Evolutionary conservation across 2,329 filamentous ascomycete genomes (phyloP).

Genomic region (Catunica adiposa): DNA sequence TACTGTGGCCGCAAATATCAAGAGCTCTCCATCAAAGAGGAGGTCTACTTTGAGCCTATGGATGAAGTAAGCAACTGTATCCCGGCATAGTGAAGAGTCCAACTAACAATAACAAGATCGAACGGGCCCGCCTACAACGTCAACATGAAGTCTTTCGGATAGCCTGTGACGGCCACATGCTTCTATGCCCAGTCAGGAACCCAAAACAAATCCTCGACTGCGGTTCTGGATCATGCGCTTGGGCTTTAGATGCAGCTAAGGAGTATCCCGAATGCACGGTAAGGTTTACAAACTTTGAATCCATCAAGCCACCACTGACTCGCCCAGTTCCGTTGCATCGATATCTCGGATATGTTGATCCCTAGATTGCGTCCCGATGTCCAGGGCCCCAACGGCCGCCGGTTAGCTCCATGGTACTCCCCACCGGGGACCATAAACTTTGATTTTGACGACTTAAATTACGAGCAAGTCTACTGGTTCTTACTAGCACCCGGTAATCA

Average conservation of each 20-base stretch:
- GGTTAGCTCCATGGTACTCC: slow-evolving; percentile 26
- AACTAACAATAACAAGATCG: neutral
- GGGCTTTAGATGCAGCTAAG: neutral
- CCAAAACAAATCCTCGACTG: slow-evolving; percentile 9
- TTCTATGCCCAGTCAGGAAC: neutral
- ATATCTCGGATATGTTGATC: slow-evolving; percentile 1
- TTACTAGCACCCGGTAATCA: neutral
- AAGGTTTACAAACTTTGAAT: neutral
- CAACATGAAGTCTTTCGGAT: slow-evolving; percentile 7
- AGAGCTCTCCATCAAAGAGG: neutral
- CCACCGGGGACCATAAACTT: slow-evolving; percentile 50
- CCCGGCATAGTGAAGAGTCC: neutral
- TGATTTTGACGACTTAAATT: slow-evolving; percentile 57
- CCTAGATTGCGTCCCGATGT: neutral
- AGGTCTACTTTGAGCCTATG: slow-evolving; percentile 9
- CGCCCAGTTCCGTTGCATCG: slow-evolving; percentile 3
- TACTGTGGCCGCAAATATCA: slow-evolving; percentile 4
- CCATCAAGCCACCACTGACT: neutral
- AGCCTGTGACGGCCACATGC: slow-evolving; percentile 3
- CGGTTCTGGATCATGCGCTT: slow-evolving; percentile 10
- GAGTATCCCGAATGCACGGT: slow-evolving; percentile 7
- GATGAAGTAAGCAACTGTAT: slow-evolving; percentile 6
- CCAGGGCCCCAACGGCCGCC: neutral
- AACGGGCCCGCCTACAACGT: neutral
- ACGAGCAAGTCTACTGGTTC: slow-evolving; percentile 28